Conservation (phyloP, 441 rosid species). For the Euphorbia celastroides region DNA sequence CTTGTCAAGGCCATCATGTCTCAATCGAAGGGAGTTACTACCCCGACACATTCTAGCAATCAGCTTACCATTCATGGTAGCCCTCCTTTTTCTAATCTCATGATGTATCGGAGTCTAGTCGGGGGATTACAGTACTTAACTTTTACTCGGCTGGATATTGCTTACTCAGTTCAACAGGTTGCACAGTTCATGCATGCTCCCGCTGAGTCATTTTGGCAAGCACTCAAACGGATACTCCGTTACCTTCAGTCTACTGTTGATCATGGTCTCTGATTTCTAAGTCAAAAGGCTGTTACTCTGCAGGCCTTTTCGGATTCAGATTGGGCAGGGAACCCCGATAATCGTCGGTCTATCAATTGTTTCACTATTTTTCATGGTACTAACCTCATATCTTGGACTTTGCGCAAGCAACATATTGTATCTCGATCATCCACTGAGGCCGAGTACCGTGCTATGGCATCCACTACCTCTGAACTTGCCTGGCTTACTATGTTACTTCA, state of each 20-base stretch:
- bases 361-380: not conserved
- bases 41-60: not conserved
- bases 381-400: not conserved
- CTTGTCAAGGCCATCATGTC: not conserved
- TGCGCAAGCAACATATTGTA: not conserved
- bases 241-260: not conserved
- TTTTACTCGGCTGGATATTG: not conserved
- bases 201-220: not conserved
- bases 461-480: not conserved
- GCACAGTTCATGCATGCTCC: not conserved
- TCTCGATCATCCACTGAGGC: not conserved
- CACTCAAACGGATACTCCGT: not conserved
- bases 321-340: not conserved
- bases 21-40: not conserved
- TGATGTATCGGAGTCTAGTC: not conserved
- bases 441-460: not conserved
- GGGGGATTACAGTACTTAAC: not conserved
- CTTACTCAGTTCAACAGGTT: not conserved
- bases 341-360: not conserved
- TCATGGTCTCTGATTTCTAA: not conserved
- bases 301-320: not conserved
- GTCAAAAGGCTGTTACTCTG: not conserved
- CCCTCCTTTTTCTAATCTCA: not conserved
- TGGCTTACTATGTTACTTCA: not conserved
- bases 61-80: not conserved